Base-by-base conservation (phyloP, 495 filamentous ascomycete species). In the Lichenothelia convexa region DNA sequence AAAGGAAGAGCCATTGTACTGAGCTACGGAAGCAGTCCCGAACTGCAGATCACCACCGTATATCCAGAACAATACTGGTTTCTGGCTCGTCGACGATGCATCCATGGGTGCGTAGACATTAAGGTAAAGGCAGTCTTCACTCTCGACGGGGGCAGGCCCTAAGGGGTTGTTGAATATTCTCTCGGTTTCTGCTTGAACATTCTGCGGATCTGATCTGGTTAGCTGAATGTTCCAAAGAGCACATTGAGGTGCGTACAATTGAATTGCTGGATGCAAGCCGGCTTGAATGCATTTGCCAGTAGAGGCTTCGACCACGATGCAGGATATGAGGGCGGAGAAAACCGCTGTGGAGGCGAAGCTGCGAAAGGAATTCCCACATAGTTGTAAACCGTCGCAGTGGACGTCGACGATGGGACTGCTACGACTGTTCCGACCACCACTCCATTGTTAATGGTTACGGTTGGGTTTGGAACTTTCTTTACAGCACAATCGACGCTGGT, bases 261-360 rank as follows among this genome's bases (percentile, higher is more conserved):
- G 33, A 58, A 53, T 36, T 58, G 47, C 41, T 63, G 60, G 15
- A 62, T 57, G 40, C 60, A 63, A 1, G 54, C 42, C 17, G 50
- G 45, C 1, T 35, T 44, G 34, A 46, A 53, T 9, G 41, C 41
- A 22, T 47, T 55, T 3, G 60, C 56, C 22, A 53, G 43, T 13
- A 45, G 47, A 4, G 34, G 23, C 4, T 32, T 33, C 2, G 26
- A 30, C 48, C 52, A 54, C 20, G 26, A 36, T 0, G 20, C 19
- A 3, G 46, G 41, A 15, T 36, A 30, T 27, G 44, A 11, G 3
- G 60, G 58, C 18, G 54, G 48, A 15, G 45, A 23, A 42, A 60
- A 63, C 13, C 59, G 59, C 11, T 30, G 39, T 17, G 60, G 59
- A 1, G 51, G 43, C 7, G 51, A 42, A 21, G 45, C 22, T 2